Conservation (phyloP, 257 asterid genomes). For the Nicotiana tomentosiformis region DNA sequence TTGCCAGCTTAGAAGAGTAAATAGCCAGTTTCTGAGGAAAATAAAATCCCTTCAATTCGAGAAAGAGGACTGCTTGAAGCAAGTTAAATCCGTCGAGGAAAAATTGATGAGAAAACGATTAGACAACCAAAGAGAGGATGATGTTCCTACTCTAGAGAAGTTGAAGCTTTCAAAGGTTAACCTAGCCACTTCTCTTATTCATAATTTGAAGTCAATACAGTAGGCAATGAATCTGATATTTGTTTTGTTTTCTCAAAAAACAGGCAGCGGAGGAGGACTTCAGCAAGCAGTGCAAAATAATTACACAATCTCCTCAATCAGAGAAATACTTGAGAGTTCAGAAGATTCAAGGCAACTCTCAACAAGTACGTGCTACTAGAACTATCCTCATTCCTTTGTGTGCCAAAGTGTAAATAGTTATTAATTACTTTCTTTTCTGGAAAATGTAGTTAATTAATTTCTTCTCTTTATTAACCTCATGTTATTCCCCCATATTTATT, state of each 20-base stretch:
- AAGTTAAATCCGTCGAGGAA: slow-evolving; percentile 13
- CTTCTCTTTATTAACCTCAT: not conserved
- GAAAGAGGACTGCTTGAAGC: slow-evolving; percentile 17
- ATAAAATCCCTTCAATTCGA: slow-evolving; percentile 26
- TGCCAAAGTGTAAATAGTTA: not conserved
- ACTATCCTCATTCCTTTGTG: not conserved
- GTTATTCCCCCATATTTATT: not conserved
- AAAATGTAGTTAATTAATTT: not conserved
- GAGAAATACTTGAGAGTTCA: not conserved
- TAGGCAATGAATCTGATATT: not conserved
- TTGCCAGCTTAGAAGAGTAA: slow-evolving; percentile 22
- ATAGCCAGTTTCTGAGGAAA: slow-evolving; percentile 24
- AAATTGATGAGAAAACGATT: not conserved
- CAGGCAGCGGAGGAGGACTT: not conserved
- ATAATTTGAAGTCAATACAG: not conserved
- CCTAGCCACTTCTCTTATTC: not conserved
- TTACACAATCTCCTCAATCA: not conserved
- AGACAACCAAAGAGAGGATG: not conserved
- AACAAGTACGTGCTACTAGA: not conserved
- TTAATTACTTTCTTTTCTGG: not conserved
- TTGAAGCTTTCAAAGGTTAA: not conserved
- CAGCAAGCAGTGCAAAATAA: not conserved
- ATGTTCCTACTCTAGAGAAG: not conserved
- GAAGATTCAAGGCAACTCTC: not conserved
- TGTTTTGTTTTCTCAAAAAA: not conserved